Base-by-base conservation (phyloP, 192 early-diverging fungal species). In the Backusella luteola region DNA sequence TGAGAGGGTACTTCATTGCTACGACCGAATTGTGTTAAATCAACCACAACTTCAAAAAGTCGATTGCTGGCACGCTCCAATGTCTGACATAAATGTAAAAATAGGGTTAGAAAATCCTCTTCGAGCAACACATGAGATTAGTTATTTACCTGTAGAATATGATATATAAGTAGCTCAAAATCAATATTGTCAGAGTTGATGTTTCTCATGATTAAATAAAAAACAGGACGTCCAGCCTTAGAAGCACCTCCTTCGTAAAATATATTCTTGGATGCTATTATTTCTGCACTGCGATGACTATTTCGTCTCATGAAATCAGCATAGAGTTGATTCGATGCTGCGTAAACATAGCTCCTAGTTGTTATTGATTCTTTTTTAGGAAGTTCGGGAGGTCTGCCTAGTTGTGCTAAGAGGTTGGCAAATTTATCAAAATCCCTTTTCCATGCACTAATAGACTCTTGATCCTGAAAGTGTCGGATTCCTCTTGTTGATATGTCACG, bases 31-130 rank as follows among this genome's bases (percentile, higher is more conserved):
- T 88, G 86, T 49, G 91, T 91, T 75, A 88, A 66, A 73, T 94
- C 93, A 81, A 94, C 80, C 36, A 94, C 83, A 53, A 94, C 70
- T 69, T 94, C 93, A 81, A 88, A 93, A 36, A 82, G 79, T 59
- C 83, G 84, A 32, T 79, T 81, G 14, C 85, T 79, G 21, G 85
- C 66, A 34, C 87, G 81, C 67, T 90, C 85, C 26, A 93, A 77
- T 35, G 83, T 77, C 19, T 84, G 80, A 46, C 39, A 73, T 15
- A 49, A 49, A n/a, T 7, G 35, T 19, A 9, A 36, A 38, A 69
- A 71, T 36, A 14, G 8, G 14, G 21, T 26, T 21, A 49, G 19
- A 52, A 4, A 34, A 52, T 42, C 6, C 41, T 41, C 3, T 32
- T 44, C 11, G 12, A 41, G 38, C 67, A 63, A 6, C 2, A 73